Evolutionary conservation across 805 yeast species (phyloP).

Genomic region (Saccharomycopsis malanga): DNA sequence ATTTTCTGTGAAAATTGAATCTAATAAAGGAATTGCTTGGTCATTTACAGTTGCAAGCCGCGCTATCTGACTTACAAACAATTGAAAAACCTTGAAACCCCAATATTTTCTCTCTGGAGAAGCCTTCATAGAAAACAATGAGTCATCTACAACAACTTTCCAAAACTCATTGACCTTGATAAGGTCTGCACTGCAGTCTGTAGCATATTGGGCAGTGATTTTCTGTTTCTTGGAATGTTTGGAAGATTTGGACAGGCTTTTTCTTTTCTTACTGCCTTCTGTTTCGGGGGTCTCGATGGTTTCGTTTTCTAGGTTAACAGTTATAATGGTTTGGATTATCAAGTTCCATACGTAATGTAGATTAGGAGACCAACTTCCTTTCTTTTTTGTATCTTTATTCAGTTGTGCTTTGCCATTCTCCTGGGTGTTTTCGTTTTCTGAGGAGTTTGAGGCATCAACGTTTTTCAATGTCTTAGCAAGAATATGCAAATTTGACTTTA

Average conservation of each 20-base stretch:
- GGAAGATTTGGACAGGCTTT: conserved; percentile 29
- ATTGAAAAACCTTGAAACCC: conserved; percentile 70
- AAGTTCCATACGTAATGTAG: conserved; percentile 72
- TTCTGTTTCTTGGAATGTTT: conserved; percentile 24
- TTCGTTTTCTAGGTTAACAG: conserved; percentile 3
- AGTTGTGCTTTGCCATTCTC: conserved; percentile 23
- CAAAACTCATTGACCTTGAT: conserved; percentile 61
- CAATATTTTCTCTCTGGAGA: conserved; percentile 82
- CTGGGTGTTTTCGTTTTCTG: conserved; percentile 30
- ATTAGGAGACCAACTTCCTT: conserved; percentile 66
- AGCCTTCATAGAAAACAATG: conserved; percentile 65
- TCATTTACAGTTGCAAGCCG: background rate
- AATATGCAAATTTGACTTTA: conserved; percentile 56
- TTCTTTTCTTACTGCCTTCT: conserved; percentile 35
- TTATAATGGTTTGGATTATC: conserved; percentile 39
- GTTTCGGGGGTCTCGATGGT: background rate
- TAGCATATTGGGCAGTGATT: conserved; percentile 20
- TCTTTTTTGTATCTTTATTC: conserved; percentile 32
- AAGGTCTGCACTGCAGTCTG: conserved; percentile 18
- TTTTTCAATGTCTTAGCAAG: conserved; percentile 62
- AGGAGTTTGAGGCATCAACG: conserved; percentile 35
- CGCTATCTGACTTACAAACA: conserved; percentile 32
- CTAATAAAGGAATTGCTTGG: background rate
- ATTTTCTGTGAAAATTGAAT: conserved; percentile 48
- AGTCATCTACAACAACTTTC: conserved; percentile 72